Base-by-base conservation (phyloP, 2,329 filamentous ascomycete genomes). In the Cladophialophora carrionii region DNA sequence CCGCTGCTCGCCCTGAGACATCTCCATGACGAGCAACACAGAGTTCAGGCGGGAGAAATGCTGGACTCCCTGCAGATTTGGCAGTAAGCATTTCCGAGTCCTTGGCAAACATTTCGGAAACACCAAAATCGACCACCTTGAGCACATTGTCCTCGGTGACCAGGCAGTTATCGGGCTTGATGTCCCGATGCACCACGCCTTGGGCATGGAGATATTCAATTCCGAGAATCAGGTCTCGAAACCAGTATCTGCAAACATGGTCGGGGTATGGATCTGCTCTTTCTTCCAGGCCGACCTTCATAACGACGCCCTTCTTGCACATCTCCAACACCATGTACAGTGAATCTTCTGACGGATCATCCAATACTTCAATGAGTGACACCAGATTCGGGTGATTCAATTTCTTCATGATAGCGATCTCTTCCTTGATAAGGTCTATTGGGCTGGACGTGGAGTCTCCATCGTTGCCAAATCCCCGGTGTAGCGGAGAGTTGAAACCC, bases 391-490 rank as follows among this genome's bases (percentile, higher is more conserved):
- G 89, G 74, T 99, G 95, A 74, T 97, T 88, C 54, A 98, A 84
- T 79, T 98, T 98, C 82, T 98, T 99, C 93, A 99, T 98, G 75
- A 98, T 96, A 64, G 95, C 95, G 73, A 98, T 95, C 78, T 99
- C 95, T 76, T 96, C 91, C 67, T 92, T 90, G 76, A 99, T 98
- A 65, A 98, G 81, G 73, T 90, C 90, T 12, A 98, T 82, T 0
- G 94, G 87, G 71, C 88, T 89, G 10, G 34, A n/a, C 6, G 59
- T 62, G 17, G 46, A 14, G n/a, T 53, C 82, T 79, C 66, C 84
- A 81, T 64, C 82, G 78, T 77, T 76, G 26, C 79, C 77, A 9
- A 85, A 84, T 72, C 85, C 83, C 41, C 87, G 82, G 76, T 89
- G 85, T 58, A 88, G 75, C 1, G 86, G 85, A n/a, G 85, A 86